Conservation (phyloP, 2,329 filamentous ascomycete genomes). For the Blastomyces gilchristii region DNA sequence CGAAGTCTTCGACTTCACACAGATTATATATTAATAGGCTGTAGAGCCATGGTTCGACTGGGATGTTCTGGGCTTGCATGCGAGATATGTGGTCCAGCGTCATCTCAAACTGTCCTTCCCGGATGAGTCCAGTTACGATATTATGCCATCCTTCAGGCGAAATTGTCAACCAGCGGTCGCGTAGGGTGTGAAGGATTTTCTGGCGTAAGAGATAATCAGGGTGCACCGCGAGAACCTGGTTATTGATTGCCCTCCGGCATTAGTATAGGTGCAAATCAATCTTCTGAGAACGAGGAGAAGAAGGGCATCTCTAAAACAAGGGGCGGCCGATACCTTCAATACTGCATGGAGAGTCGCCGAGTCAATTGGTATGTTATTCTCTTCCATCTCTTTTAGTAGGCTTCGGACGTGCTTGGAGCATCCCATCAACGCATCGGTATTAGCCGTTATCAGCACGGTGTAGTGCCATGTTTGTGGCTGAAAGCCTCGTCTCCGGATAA, state of each 20-base stretch:
- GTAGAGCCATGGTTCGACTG: constrained; percentile 61
- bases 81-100: constrained; percentile 60
- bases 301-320: neutral
- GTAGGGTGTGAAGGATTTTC: constrained; percentile 55
- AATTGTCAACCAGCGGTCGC: constrained; percentile 58
- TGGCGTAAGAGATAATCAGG: constrained; percentile 71
- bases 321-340: constrained; percentile 45
- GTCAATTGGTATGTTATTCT: constrained; percentile 52
- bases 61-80: constrained; percentile 49
- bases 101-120: constrained; percentile 74
- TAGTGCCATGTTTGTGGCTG: constrained; percentile 44
- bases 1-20: constrained; percentile 60
- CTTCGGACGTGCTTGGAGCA: constrained; percentile 53
- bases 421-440: constrained; percentile 53
- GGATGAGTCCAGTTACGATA: constrained; percentile 62
- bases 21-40: constrained; percentile 68
- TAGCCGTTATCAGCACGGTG: constrained; percentile 62
- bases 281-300: neutral
- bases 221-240: constrained; percentile 63
- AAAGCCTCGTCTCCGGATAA: constrained; percentile 30
- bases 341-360: constrained; percentile 59
- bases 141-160: constrained; percentile 54
- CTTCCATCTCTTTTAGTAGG: constrained; percentile 64
- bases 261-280: neutral
- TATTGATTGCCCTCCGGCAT: constrained; percentile 4